phyloP scores from a whole-genome alignment of 345 rosid species.

The Syzygium aqueum region DNA sequence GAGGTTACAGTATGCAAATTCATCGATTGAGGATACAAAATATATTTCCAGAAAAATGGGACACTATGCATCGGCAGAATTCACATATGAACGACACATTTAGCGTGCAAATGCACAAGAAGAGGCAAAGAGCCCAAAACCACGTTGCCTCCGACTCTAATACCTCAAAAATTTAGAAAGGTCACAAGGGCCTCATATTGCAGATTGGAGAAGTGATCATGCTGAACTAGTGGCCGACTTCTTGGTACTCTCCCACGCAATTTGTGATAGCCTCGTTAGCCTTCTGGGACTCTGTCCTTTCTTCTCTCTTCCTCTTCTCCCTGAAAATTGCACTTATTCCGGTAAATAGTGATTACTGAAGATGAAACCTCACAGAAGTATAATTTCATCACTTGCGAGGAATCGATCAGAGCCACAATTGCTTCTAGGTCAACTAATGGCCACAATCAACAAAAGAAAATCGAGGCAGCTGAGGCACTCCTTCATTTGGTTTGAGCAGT shows the following conservation, averaged over 20 bases:
- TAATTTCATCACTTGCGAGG: neutral
- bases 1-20: neutral
- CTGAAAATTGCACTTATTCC: constrained; percentile 20
- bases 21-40: neutral
- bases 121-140: neutral
- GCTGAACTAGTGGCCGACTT: constrained; percentile 10
- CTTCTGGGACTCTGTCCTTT: constrained; percentile 61
- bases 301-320: constrained; percentile 92
- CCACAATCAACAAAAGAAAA: neutral
- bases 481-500: neutral
- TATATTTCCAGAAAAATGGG: neutral
- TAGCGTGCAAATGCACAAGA: neutral
- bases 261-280: constrained; percentile 67
- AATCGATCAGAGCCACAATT: neutral
- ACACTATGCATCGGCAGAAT: neutral
- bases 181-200: neutral
- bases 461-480: neutral
- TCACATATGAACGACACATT: neutral
- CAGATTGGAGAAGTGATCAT: neutral
- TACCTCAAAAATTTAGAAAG: neutral
- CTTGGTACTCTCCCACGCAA: constrained; percentile 48
- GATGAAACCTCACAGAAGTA: neutral
- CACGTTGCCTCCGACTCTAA: neutral
- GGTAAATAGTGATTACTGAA: neutral
- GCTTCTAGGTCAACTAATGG: neutral